Evolutionary conservation across 768 basidiomycete genomes (phyloP).

Genomic region (Ramaria sp.): DNA sequence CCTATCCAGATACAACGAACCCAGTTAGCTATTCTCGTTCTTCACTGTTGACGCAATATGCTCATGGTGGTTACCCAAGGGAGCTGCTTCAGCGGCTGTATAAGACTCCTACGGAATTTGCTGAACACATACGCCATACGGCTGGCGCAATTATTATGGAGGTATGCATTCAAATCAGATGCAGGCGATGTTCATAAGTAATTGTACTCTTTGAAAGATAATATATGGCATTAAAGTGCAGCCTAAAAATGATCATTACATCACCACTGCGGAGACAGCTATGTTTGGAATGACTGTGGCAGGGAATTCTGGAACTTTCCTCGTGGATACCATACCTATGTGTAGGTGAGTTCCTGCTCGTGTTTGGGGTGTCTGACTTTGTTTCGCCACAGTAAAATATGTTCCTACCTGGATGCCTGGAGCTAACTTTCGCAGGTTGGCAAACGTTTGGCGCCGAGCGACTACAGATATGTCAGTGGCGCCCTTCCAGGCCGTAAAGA

Average conservation of each 20-base stretch:
- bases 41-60: neutral
- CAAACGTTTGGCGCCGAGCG: neutral
- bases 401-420: constrained; percentile 3
- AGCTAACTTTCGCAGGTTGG: neutral
- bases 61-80: neutral
- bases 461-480: neutral
- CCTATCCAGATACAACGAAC: constrained; percentile 24
- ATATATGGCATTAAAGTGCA: constrained; percentile 31
- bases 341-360: neutral
- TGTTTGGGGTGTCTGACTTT: neutral
- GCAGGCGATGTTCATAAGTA: no score
- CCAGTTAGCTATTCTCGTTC: constrained; percentile 11
- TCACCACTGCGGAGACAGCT: constrained; percentile 20
- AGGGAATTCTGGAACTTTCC: constrained; percentile 4
- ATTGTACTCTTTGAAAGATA: constrained; percentile 11
- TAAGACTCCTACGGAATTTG: constrained; percentile 7
- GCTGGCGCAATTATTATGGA: constrained; percentile 7
- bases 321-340: constrained; percentile 1
- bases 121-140: neutral
- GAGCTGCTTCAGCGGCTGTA: constrained; percentile 21
- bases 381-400: neutral
- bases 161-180: neutral
- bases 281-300: constrained; percentile 19
- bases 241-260: constrained; percentile 26
- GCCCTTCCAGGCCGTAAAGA: neutral